Evolutionary conservation across 352 stramenopile species (phyloP).

Genomic region (Phytophthora palmivora): DNA sequence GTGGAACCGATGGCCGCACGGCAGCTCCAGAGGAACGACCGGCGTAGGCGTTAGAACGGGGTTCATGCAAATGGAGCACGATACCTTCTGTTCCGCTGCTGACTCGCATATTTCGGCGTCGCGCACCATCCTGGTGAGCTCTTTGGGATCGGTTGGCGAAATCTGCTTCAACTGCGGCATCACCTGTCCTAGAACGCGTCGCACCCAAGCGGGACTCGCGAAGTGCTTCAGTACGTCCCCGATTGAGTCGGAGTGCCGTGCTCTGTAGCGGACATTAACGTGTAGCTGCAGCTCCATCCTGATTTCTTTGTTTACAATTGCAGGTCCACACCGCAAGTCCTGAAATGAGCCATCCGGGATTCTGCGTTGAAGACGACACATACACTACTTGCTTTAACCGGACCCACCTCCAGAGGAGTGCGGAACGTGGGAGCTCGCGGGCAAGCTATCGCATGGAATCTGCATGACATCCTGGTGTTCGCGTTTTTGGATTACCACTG

Average conservation of each 20-base stretch:
- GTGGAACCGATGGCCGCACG: slow-evolving; percentile 94
- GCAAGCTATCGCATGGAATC: slow-evolving; percentile 32
- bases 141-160: slow-evolving; percentile 21
- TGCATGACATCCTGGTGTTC: slow-evolving; percentile 38
- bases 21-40: slow-evolving; percentile 59
- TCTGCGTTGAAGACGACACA: slow-evolving; percentile 16
- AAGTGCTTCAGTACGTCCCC: slow-evolving; percentile 29
- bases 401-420: slow-evolving; percentile 13
- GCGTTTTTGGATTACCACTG: slow-evolving; percentile 15
- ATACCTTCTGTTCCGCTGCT: slow-evolving; percentile 29
- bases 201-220: slow-evolving; percentile 24
- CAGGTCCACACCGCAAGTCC: slow-evolving; percentile 9
- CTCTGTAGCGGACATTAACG: slow-evolving; percentile 17
- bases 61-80: slow-evolving; percentile 90
- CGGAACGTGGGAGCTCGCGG: slow-evolving; percentile 29
- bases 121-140: slow-evolving; percentile 36
- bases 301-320: slow-evolving; percentile 4
- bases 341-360: slow-evolving; percentile 17
- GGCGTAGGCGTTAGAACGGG: neutral
- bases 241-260: slow-evolving; percentile 6
- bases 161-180: slow-evolving; percentile 27
- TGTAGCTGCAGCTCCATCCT: slow-evolving; percentile 33
- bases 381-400: slow-evolving; percentile 10
- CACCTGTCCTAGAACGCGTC: slow-evolving; percentile 23
- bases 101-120: slow-evolving; percentile 22